phyloP scores from a whole-genome alignment of 1,139 yeast species.

The Sporopachydermia cereana region DNA sequence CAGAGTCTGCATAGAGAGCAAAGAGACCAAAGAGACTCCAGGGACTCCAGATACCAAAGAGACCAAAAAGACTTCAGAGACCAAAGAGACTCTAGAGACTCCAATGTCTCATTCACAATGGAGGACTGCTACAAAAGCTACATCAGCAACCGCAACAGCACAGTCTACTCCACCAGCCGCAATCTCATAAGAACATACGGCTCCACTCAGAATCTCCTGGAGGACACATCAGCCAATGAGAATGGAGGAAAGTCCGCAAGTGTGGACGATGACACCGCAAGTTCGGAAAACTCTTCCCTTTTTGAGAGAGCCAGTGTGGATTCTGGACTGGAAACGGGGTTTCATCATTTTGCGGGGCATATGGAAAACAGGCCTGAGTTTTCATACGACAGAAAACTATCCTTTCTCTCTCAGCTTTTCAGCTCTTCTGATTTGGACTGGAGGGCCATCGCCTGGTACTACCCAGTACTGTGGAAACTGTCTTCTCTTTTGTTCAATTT shows the following conservation, averaged over 20 bases:
- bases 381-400: background rate
- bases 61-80: background rate
- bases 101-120: background rate
- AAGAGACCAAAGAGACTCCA: too few relatives aligned
- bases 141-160: background rate
- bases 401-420: background rate
- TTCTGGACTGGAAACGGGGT: background rate
- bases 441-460: background rate
- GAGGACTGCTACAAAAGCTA: slow-evolving; percentile 4
- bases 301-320: background rate
- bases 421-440: background rate
- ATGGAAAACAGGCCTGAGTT: too few relatives aligned
- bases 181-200: background rate
- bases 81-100: background rate
- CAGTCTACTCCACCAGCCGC: background rate
- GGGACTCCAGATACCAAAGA: too few relatives aligned
- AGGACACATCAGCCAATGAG: background rate
- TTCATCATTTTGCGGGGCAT: too few relatives aligned
- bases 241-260: background rate
- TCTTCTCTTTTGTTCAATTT: background rate
- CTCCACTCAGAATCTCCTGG: background rate
- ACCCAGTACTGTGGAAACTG: background rate
- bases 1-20: too few relatives aligned
- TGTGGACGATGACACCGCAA: background rate
- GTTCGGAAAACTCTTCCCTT: background rate